Percentiles rank a stretch among this genome's conserved stretches.
These are phyloP conservation scores for Erysimum cheiri DNA, from an alignment of 441 rosid species.

Conservation along the genomic window DNA sequence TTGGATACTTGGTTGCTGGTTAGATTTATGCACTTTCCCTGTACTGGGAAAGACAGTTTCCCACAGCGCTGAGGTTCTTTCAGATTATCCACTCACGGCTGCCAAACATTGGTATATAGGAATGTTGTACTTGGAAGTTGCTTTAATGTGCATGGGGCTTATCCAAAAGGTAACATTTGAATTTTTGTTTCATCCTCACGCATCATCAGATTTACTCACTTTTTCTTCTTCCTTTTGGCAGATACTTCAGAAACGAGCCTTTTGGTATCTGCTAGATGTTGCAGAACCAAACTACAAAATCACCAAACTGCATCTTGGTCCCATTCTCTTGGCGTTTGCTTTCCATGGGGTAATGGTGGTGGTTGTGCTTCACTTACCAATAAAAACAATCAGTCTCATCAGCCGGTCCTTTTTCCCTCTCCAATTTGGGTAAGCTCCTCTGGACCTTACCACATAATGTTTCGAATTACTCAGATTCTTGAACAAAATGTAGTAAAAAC, in stretches of 20 bases:
- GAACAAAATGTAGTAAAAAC: slow-evolving; percentile 5
- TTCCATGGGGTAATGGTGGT: slow-evolving; percentile 29
- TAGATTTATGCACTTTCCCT: slow-evolving; percentile 29
- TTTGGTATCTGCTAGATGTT: slow-evolving; percentile 39
- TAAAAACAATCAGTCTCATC: slow-evolving; percentile 28
- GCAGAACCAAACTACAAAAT: slow-evolving; percentile 34
- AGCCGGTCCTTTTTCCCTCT: slow-evolving; percentile 42
- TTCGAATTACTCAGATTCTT: not conserved
- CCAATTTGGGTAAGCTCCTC: slow-evolving; percentile 26
- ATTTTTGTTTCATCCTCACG: not conserved
- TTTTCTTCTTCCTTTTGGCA: slow-evolving; percentile 16
- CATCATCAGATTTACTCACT: not conserved
- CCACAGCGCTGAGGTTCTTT: slow-evolving; percentile 5
- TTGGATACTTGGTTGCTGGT: slow-evolving; percentile 35
- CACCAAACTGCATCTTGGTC: slow-evolving; percentile 24
- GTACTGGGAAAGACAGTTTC: not conserved
- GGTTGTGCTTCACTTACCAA: slow-evolving; percentile 37
- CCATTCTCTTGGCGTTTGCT: slow-evolving; percentile 35
- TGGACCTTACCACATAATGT: not conserved
- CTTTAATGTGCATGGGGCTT: slow-evolving; percentile 8
- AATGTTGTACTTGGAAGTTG: not conserved
- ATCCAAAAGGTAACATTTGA: slow-evolving; percentile 33
- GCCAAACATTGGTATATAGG: not conserved
- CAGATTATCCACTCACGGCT: not conserved
- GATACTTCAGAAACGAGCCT: slow-evolving; percentile 36